Evolutionary conservation across 495 filamentous ascomycete species (phyloP).

Genomic region (Niebla homalea): DNA sequence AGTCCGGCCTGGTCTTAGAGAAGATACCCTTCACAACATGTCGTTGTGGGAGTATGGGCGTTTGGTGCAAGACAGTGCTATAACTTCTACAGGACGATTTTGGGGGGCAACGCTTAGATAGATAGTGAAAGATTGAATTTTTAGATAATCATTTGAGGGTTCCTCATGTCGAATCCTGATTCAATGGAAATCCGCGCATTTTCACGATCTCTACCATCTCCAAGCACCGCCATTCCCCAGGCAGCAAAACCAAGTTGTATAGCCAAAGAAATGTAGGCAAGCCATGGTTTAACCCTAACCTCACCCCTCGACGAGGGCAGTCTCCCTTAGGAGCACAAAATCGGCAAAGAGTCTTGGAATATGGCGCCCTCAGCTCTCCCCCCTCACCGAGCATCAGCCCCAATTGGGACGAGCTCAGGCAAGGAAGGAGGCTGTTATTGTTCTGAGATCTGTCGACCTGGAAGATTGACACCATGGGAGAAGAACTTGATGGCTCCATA

Average conservation of each 20-base stretch:
- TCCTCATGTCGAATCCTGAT: too few species aligned
- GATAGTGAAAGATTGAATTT: too few species aligned
- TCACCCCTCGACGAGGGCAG: constrained; percentile 58
- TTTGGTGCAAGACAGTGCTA: too few species aligned
- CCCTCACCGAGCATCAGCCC: constrained; percentile 41
- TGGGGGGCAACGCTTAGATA: too few species aligned
- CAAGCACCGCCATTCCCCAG: not conserved
- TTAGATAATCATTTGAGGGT: too few species aligned
- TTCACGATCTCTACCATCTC: too few species aligned
- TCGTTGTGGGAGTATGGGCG: too few species aligned
- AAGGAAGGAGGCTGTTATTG: constrained; percentile 32
- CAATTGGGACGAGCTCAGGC: constrained; percentile 63
- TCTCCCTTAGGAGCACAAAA: constrained; percentile 17
- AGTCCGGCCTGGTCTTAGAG: too few species aligned
- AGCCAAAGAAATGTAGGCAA: constrained; percentile 44
- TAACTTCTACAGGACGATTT: too few species aligned
- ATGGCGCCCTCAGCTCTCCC: constrained; percentile 54
- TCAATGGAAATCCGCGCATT: too few species aligned
- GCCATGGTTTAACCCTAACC: constrained; percentile 78
- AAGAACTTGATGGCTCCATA: constrained; percentile 60
- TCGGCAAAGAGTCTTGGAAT: constrained; percentile 74
- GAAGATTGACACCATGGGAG: constrained; percentile 63
- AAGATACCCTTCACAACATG: too few species aligned
- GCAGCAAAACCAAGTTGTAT: not conserved
- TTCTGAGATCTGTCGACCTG: constrained; percentile 90